Conservation (phyloP, 176 grass and related monocot species). For the Oropetium thomaeum region DNA sequence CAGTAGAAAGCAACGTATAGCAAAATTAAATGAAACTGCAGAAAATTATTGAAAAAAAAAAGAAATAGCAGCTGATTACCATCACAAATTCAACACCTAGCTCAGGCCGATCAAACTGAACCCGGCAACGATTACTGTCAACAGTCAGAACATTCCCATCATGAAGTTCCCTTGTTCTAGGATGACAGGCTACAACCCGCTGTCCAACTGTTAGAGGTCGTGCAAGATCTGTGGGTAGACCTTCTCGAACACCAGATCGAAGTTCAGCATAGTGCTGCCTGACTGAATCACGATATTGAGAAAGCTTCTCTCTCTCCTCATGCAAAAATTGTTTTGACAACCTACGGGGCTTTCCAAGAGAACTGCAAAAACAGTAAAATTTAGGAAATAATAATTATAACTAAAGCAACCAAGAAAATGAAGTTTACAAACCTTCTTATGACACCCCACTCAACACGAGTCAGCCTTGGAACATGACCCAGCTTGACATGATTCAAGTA, state of each 20-base stretch:
- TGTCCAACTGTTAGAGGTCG: slow-evolving; percentile 84
- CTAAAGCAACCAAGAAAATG: slow-evolving; percentile 30
- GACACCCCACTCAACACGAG: slow-evolving; percentile 90
- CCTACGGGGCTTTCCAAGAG: slow-evolving; percentile 96
- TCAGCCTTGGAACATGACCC: slow-evolving; percentile 86
- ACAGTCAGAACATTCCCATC: slow-evolving; percentile 87
- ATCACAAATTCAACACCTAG: slow-evolving; percentile 81
- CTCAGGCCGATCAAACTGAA: slow-evolving; percentile 90
- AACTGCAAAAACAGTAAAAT: slow-evolving; percentile 55
- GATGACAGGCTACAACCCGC: slow-evolving; percentile 85
- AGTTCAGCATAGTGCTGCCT: slow-evolving; percentile 87
- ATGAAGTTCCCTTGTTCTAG: slow-evolving; percentile 94
- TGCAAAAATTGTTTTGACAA: slow-evolving; percentile 80
- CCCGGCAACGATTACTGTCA: slow-evolving; percentile 55
- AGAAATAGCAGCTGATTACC: slow-evolving; percentile 51
- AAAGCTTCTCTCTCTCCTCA: slow-evolving; percentile 89
- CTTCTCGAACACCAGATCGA: slow-evolving; percentile 74
- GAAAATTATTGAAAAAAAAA: slow-evolving; percentile 3
- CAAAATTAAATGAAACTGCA: slow-evolving; percentile 13
- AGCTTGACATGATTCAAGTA: slow-evolving; percentile 96
- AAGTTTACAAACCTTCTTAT: slow-evolving; percentile 69
- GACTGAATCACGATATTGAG: slow-evolving; percentile 84
- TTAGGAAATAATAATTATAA: slow-evolving; percentile 18
- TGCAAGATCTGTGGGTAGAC: slow-evolving; percentile 86
- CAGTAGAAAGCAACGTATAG: slow-evolving; percentile 8